Percentiles rank a stretch among this genome's conserved stretches.
Evolutionary conservation across 257 asterid species (phyloP).

Genomic region (Ophiorrhiza pumila): DNA sequence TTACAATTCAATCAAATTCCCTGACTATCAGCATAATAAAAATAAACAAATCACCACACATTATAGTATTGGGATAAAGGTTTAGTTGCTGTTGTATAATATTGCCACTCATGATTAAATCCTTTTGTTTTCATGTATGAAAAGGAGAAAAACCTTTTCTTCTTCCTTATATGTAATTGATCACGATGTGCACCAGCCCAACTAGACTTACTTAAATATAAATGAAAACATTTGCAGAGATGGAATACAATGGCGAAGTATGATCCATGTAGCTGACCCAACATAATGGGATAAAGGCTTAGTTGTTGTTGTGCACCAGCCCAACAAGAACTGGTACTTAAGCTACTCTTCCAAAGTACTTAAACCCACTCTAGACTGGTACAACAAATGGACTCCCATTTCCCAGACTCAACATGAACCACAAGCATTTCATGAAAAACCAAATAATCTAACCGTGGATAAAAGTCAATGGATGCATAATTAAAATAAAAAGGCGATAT

Average conservation of each 20-base stretch:
- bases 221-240: no score
- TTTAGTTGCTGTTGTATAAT: no score
- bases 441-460: not conserved
- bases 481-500: not conserved
- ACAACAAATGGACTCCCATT: not conserved
- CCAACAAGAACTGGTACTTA: not conserved
- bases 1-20: not conserved
- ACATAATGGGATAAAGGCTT: no score
- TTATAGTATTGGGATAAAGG: no score
- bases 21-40: not conserved
- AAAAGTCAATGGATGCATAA: not conserved
- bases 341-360: not conserved
- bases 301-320: no score
- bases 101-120: not conserved
- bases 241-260: no score
- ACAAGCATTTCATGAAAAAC: not conserved
- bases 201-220: no score
- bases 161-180: not conserved
- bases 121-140: not conserved
- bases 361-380: not conserved
- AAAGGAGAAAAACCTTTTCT: not conserved
- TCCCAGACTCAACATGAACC: not conserved
- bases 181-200: not conserved
- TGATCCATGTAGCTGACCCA: no score
- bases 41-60: not conserved